Percentiles rank a stretch among this genome's conserved stretches.
Evolutionary conservation across 352 stramenopile genomes (phyloP).

Genomic region (Phytopythium aichiense): DNA sequence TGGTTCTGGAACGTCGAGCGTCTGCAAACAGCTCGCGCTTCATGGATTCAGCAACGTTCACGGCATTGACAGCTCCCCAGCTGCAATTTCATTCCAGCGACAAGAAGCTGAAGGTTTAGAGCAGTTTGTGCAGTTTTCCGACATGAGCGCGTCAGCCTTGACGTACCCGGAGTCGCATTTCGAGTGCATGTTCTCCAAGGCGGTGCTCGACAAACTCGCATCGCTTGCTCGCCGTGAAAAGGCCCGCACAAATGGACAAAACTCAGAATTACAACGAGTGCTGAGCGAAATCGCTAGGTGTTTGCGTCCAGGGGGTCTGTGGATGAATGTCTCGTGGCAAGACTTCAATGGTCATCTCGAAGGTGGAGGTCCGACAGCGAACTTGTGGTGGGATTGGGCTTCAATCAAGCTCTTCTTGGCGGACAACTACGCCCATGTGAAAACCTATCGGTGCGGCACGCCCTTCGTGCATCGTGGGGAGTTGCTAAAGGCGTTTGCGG

Average conservation of each 20-base stretch:
- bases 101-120: not conserved
- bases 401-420: not conserved
- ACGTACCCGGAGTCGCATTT: not conserved
- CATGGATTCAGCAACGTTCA: conserved; percentile 5
- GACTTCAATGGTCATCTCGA: not conserved
- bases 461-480: not conserved
- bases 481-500: not conserved
- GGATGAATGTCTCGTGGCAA: not conserved
- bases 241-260: not conserved
- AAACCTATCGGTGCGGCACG: conserved; percentile 1
- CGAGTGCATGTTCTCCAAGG: conserved; percentile 2
- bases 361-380: not conserved
- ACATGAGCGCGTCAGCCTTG: conserved; percentile 1
- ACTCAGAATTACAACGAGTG: not conserved
- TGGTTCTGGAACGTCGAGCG: conserved; percentile 4
- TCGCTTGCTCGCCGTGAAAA: not conserved
- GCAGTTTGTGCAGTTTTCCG: not conserved
- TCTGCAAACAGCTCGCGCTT: conserved; percentile 4
- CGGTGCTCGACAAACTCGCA: conserved; percentile 1
- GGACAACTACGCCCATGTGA: not conserved
- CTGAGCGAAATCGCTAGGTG: conserved; percentile 3
- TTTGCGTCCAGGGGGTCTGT: not conserved
- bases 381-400: not conserved
- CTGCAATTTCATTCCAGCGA: not conserved
- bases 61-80: not conserved